These are phyloP conservation scores for Leishmania arabica DNA, from an alignment of 208 protist species.

Conservation along the genomic window DNA sequence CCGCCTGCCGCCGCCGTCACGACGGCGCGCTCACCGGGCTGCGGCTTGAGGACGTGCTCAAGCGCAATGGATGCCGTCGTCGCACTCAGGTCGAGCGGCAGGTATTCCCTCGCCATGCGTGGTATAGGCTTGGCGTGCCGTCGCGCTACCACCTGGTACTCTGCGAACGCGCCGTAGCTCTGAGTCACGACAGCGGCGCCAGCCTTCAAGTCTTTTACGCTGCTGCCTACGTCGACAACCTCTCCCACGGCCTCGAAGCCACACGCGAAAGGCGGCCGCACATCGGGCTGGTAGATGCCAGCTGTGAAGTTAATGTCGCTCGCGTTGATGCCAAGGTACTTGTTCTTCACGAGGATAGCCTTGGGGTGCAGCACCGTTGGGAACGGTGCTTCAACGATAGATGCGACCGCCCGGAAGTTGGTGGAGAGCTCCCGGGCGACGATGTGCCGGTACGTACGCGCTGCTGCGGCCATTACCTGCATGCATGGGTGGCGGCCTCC, in stretches of 20 bases:
- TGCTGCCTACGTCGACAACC: conserved; percentile 57
- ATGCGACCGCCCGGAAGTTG: conserved; percentile 63
- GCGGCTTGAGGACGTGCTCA: conserved; percentile 65
- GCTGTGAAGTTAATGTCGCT: conserved; percentile 92
- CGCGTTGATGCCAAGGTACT: conserved; percentile 86
- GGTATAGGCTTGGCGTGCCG: conserved; percentile 61
- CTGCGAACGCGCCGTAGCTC: conserved; percentile 75
- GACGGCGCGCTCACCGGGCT: conserved; percentile 73
- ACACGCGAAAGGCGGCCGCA: conserved; percentile 79
- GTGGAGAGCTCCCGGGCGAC: conserved; percentile 66
- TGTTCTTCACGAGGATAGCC: conserved; percentile 76
- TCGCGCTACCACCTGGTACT: conserved; percentile 70
- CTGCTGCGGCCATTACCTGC: conserved; percentile 14
- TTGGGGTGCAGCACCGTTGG: conserved; percentile 53
- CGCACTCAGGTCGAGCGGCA: conserved; percentile 84
- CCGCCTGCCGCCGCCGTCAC: conserved; percentile 91
- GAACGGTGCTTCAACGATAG: conserved; percentile 40
- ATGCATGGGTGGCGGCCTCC: not conserved
- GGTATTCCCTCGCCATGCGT: conserved; percentile 43
- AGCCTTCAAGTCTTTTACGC: conserved; percentile 43
- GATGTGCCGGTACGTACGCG: conserved; percentile 57
- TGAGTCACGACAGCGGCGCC: conserved; percentile 76
- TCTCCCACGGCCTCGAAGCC: conserved; percentile 88
- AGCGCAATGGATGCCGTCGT: conserved; percentile 89
- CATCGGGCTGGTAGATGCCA: conserved; percentile 77